phyloP scores from a whole-genome alignment of 352 stramenopile genomes.

The Vaucheria bursata region DNA sequence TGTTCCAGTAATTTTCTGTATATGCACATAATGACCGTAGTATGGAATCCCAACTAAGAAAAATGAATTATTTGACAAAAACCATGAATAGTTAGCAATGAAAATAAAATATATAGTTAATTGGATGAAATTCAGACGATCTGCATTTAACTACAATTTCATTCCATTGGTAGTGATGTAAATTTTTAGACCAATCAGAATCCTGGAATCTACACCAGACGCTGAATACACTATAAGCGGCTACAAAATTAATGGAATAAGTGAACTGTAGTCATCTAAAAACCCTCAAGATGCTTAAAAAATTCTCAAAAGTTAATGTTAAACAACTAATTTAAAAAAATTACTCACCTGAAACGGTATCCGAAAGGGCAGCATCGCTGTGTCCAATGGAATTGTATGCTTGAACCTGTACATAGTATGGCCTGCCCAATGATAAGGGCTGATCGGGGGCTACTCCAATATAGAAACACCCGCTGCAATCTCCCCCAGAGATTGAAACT shows the following conservation, averaged over 20 bases:
- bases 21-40: no score
- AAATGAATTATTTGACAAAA: no score
- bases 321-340: conserved; percentile 20
- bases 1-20: no score
- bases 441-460: conserved; percentile 10
- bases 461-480: conserved; percentile 61
- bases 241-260: background rate
- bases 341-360: conserved; percentile 1
- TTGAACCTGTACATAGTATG: conserved; percentile 47
- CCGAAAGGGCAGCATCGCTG: conserved; percentile 14
- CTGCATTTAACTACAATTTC: no score
- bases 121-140: no score
- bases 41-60: no score
- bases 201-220: no score
- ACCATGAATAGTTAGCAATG: no score
- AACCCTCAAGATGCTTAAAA: background rate
- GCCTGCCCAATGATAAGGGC: conserved; percentile 36
- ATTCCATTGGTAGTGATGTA: no score
- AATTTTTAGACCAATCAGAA: no score
- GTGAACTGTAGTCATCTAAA: background rate
- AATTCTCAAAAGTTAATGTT: background rate
- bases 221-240: background rate
- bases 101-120: no score
- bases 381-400: conserved; percentile 40
- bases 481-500: conserved; percentile 39